Base-by-base conservation (phyloP, 148 eudicot species). In the Cornus kousa region DNA sequence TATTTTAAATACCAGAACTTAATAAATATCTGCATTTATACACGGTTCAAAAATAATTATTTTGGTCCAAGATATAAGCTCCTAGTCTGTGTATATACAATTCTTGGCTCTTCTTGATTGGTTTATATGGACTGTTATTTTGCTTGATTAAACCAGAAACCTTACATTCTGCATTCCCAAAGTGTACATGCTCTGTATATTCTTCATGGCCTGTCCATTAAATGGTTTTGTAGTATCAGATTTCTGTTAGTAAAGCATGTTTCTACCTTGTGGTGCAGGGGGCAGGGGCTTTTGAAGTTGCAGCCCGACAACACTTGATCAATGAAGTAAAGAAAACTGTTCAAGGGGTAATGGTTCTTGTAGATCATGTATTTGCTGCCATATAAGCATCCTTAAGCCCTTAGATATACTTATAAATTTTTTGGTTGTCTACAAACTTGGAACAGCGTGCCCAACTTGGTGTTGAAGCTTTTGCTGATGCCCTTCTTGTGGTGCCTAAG, bases 221-320 rank as follows among this genome's bases (percentile, higher is more conserved):
- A 16, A 60, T 60, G 65, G 65, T 60, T 60, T 16, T 60, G 65
- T 2, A 20, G 65, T 19, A 62, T 20, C 24, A 62, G 22, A n/a
- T 62, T 20, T 62, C 66, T 62, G 59, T 62, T 19, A 65, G 8
- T 48, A 73, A 35, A 28, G 48, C 68, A 17, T 70, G 46, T 32
- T 72, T 77, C 71, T 84, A 20, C 39, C 31, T 72, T 66, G 37
- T 77, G 59, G 62, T 73, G 23, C 83, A 96, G 99, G 99, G 99
- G 80, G 99, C 99, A 35, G 99, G 99, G 70, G 99, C 99, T 74
- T 96, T 96, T 84, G 99, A 96, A 87, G 91, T 96, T 82, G 99
- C 98, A 78, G 99, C 99, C 23, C 87, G 99, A 70, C 99, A 90
- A 81, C 73, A 93, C 83, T 86, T 96, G 14, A 81, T 96, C 28